Base-by-base conservation (phyloP, 768 basidiomycete species). In the Lactifluus subvellereus region DNA sequence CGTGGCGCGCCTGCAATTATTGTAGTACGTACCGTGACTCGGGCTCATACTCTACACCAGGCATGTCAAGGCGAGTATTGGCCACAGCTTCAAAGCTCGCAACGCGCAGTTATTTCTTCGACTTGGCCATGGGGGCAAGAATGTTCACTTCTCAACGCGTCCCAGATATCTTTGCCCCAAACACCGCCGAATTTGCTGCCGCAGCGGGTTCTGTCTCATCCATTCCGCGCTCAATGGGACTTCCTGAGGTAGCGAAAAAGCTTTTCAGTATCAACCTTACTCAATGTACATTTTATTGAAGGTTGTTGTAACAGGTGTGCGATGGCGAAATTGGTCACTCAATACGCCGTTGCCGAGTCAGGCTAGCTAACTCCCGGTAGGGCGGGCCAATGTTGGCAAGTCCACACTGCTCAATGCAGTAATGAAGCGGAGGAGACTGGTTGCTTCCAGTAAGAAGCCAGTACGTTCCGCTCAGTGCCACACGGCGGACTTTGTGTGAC, bases 361-460 rank as follows among this genome's bases (percentile, higher is more conserved):
- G 16, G 32, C 62, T 51, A 53, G 59, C 53, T 7, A 30, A 48
- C 10, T 43, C 32, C 16, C 20, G 27, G 42, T 62, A 88, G 89
- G 89, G 20, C 84, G 89, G 62, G 88, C 89, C 3, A 91, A 91
- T 69, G 84, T 79, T 27, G 89, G 89, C 32, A 91, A 91, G 71
- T 90, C 88, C 1, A 81, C 85, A 4, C 72, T 91, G 35, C 77
- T 91, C 9, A 91, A 91, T 66, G 81, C 84, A 13, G 80, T 91
- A 4, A 69, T 89, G 4, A 82, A 82, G 2, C 76, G 86, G 38
- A 84, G 72, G 57, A 74, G 77, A 45, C 73, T 91, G 35, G 71
- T 87, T 16, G 77, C 80, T 43, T 85, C 84, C 0, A 89, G 88
- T 72, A 87, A 84, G 64, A 88, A 85, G 70, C 82, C 89, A 43